These are phyloP conservation scores for Epichloe baconii DNA, from an alignment of 2,329 filamentous ascomycete species.

Conservation along the genomic window DNA sequence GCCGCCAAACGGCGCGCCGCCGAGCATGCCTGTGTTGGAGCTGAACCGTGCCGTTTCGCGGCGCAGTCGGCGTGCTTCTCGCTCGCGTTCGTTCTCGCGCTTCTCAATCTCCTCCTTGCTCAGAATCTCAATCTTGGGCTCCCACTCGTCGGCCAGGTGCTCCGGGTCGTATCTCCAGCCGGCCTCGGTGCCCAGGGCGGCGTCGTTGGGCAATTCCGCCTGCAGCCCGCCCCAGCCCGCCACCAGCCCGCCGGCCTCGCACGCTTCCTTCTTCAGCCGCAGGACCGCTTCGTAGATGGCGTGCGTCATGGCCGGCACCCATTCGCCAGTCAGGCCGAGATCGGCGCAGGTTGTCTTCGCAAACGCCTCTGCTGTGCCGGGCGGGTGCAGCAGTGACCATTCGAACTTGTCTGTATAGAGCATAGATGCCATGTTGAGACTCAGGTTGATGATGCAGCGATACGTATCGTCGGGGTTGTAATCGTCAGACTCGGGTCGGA, in stretches of 20 bases:
- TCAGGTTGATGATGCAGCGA: slow-evolving; percentile 80
- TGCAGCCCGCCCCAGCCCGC: slow-evolving; percentile 48
- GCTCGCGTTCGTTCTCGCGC: slow-evolving; percentile 83
- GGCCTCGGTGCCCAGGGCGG: slow-evolving; percentile 66
- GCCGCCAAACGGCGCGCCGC: slow-evolving; percentile 52
- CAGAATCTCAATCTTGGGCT: slow-evolving; percentile 66
- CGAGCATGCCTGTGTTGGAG: slow-evolving; percentile 68
- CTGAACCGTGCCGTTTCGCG: slow-evolving; percentile 89
- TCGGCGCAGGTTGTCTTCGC: slow-evolving; percentile 88
- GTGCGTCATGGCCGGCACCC: slow-evolving; percentile 87
- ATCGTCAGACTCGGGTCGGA: slow-evolving; percentile 51
- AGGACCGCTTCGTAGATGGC: slow-evolving; percentile 94
- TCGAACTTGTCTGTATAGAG: slow-evolving; percentile 97
- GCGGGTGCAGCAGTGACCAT: slow-evolving; percentile 87
- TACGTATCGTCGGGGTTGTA: slow-evolving; percentile 90
- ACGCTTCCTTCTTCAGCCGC: slow-evolving; percentile 89
- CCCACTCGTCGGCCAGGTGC: slow-evolving; percentile 72
- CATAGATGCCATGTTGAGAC: slow-evolving; percentile 80
- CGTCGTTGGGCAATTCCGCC: slow-evolving; percentile 74
- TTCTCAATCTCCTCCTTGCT: slow-evolving; percentile 97
- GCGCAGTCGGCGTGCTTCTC: slow-evolving; percentile 74
- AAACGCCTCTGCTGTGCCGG: slow-evolving; percentile 83
- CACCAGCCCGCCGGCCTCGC: slow-evolving; percentile 81
- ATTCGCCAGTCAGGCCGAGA: slow-evolving; percentile 78
- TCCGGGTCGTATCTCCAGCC: slow-evolving; percentile 96